Conservation (phyloP, 176 grass and related monocot genomes). For the Pontederia paniculata region DNA sequence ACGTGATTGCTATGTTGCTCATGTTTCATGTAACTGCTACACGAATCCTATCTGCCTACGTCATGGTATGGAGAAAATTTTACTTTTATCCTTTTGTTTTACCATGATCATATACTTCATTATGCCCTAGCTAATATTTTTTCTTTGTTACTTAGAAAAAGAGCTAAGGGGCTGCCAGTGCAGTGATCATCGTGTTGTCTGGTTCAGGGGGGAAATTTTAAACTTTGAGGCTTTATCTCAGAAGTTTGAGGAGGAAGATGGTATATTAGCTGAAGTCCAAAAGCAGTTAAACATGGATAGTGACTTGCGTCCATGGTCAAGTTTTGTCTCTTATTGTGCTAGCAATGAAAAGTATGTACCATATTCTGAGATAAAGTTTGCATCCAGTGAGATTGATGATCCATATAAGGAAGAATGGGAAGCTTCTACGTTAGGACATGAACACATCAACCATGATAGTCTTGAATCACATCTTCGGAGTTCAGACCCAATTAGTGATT, state of each 20-base stretch:
- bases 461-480: not conserved
- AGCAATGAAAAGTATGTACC: slow-evolving; percentile 13
- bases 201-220: slow-evolving; percentile 52
- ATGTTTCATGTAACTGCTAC: slow-evolving; percentile 61
- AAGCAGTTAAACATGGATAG: slow-evolving; percentile 27
- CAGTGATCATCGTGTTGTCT: slow-evolving; percentile 37
- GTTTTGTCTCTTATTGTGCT: slow-evolving; percentile 3
- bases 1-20: slow-evolving; percentile 70
- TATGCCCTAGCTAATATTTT: slow-evolving; percentile 1
- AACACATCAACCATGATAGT: slow-evolving; percentile 2
- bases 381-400: slow-evolving; percentile 21
- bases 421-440: slow-evolving; percentile 11
- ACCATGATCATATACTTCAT: not conserved
- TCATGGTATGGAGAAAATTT: slow-evolving; percentile 54
- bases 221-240: slow-evolving; percentile 57
- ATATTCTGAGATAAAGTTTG: slow-evolving; percentile 21
- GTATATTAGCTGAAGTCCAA: slow-evolving; percentile 38
- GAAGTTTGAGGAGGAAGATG: slow-evolving; percentile 47
- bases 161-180: slow-evolving; percentile 70
- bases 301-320: slow-evolving; percentile 21
- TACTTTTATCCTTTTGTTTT: not conserved
- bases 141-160: slow-evolving; percentile 39
- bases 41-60: slow-evolving; percentile 73
- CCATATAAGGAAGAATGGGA: not conserved
- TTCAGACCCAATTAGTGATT: not conserved